Percentiles rank a stretch among this genome's conserved stretches.
These are phyloP conservation scores for Neospermospora avenae DNA, from an alignment of 2,329 filamentous ascomycete genomes.

Conservation along the genomic window DNA sequence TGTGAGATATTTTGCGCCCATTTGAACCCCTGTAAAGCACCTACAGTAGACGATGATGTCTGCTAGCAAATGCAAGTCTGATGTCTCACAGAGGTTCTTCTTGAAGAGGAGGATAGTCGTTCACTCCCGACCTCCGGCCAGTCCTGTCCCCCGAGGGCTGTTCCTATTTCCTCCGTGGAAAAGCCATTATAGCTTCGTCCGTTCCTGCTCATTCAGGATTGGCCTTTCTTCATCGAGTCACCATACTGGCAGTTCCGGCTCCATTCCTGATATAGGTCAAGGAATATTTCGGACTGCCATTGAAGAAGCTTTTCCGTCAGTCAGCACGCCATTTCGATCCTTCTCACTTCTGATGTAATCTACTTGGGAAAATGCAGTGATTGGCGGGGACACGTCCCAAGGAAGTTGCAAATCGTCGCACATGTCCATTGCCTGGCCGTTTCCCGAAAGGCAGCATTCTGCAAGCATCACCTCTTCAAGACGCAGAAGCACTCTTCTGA, in stretches of 20 bases:
- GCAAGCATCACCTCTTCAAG: slow-evolving; percentile 38
- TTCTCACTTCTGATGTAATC: slow-evolving; percentile 38
- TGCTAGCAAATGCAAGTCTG: too few relatives aligned
- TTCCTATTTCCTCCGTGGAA: slow-evolving; percentile 18
- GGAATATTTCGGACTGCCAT: slow-evolving; percentile 14
- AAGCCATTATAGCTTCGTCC: slow-evolving; percentile 37
- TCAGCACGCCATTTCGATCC: slow-evolving; percentile 34
- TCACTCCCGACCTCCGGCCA: slow-evolving; percentile 15
- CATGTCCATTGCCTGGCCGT: slow-evolving; percentile 36
- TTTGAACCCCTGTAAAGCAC: neutral
- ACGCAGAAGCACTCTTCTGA: slow-evolving; percentile 38
- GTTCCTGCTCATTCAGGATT: slow-evolving; percentile 37
- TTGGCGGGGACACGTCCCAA: slow-evolving; percentile 38
- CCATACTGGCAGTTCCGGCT: slow-evolving; percentile 37
- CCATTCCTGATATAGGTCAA: slow-evolving; percentile 26
- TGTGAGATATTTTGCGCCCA: neutral
- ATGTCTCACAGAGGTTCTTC: slow-evolving; percentile 12
- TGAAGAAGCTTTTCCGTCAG: slow-evolving; percentile 32
- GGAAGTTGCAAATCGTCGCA: slow-evolving; percentile 44
- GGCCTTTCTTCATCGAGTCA: slow-evolving; percentile 40
- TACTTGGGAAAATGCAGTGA: slow-evolving; percentile 33
- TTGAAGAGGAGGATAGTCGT: slow-evolving; percentile 24
- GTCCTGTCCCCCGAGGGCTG: slow-evolving; percentile 17
- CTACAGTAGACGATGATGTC: neutral
- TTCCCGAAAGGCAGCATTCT: slow-evolving; percentile 39